Evolutionary conservation across 805 yeast species (phyloP), one percentile per base, ranked within the genome.

Genomic region (Saccharomycopsis capsularis): DNA sequence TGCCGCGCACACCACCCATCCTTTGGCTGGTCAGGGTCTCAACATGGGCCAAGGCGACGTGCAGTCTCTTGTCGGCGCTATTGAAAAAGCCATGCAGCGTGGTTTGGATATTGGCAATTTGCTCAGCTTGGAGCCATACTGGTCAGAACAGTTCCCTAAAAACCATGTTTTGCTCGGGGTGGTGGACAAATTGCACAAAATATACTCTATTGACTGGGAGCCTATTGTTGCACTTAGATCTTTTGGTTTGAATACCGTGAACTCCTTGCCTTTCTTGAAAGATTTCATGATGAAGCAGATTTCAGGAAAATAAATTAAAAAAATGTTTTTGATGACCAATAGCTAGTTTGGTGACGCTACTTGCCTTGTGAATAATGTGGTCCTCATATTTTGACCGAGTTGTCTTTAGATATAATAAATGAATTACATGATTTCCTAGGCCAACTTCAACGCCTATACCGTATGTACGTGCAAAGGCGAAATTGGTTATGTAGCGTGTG

Each of bases 21-120:
- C 99, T 2, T 71, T 93, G 52, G 97, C 97, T 3, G 99, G 99
- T 7, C 99, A 93, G 66, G 99, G 99, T 23, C 74, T 93, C 49
- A 93, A 93, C 64, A 89, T 91, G 96, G 99, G 99, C 19, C 97
- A 90, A 63, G 82, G 84, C 24, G 99, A 93, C 62, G 96, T 87
- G 1, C 80, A 81, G 50, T 69, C 81, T 1, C 70, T 93, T 27
- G 79, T 82, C 1, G 68, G 62, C 1, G 85, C 91, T 0, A 60
- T 93, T 24, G 95, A 86, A 55, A 68, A 54, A 7, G 95, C 95
- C 0, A 67, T 77, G 2, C 69, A 70, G 37, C 71, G 96, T 40
- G 99, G 99, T 0, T 71, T 85, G 50, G 99, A 93, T 59, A 82
- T 91, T 46, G 99, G 99, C 2, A 74, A 82, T 23, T 68, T 81